Conservation (phyloP, 192 early-diverging fungal species). For the Cladochytrium replicatum region DNA sequence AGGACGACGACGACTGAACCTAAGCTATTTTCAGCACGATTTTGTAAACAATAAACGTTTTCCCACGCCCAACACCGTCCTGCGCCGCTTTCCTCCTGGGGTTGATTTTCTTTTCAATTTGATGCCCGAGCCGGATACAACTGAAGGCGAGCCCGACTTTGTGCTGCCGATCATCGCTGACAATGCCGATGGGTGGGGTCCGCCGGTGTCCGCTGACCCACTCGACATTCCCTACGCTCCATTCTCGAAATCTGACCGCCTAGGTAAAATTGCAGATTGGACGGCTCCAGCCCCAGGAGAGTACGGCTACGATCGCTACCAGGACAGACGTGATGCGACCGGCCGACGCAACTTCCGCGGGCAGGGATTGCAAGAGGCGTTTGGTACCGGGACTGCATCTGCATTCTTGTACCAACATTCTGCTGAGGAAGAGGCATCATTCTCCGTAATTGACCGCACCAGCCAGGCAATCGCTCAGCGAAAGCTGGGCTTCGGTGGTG, state of each 20-base stretch:
- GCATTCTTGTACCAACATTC: conserved; percentile 77
- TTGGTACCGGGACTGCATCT: conserved; percentile 71
- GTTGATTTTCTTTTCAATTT: too few relatives aligned
- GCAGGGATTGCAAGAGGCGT: conserved; percentile 49
- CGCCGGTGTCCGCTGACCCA: conserved; percentile 47
- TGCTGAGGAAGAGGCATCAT: conserved; percentile 86
- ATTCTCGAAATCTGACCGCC: conserved; percentile 89
- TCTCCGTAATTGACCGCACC: conserved; percentile 84
- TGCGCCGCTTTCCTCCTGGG: too few relatives aligned
- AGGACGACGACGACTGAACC: too few relatives aligned
- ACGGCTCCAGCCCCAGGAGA: conserved; percentile 56
- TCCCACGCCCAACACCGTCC: too few relatives aligned
- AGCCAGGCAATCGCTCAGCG: conserved; percentile 50
- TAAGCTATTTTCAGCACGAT: too few relatives aligned
- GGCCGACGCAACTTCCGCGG: conserved; percentile 15
- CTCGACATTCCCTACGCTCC: conserved; percentile 84
- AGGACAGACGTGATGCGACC: not conserved
- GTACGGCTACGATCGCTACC: conserved; percentile 7
- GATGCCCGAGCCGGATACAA: too few relatives aligned
- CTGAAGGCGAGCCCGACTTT: conserved; percentile 56
- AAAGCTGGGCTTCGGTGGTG: conserved; percentile 26
- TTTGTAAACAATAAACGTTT: too few relatives aligned
- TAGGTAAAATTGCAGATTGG: conserved; percentile 94
- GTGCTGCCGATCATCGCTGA: conserved; percentile 69
- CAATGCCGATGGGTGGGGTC: conserved; percentile 85